Conservation (phyloP, 2,329 filamentous ascomycete species). For the Herpotrichia juniperi region DNA sequence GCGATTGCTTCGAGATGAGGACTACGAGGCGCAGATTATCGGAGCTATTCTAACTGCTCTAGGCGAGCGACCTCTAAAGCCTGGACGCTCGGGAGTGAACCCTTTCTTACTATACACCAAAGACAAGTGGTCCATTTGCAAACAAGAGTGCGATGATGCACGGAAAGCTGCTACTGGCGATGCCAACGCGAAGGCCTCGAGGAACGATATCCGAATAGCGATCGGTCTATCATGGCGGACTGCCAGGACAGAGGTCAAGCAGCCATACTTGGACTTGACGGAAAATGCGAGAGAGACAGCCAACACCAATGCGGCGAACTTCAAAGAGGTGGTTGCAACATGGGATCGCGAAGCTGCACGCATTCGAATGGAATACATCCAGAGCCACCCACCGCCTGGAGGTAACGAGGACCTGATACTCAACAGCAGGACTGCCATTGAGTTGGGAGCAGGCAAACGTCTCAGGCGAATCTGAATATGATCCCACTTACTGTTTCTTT, state of each 20-base stretch:
- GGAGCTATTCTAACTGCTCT: constrained; percentile 65
- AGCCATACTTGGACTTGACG: constrained; percentile 79
- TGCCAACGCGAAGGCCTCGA: constrained; percentile 68
- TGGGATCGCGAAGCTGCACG: constrained; percentile 74
- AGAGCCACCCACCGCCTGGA: constrained; percentile 38
- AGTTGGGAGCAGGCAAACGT: constrained; percentile 43
- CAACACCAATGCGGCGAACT: constrained; percentile 62
- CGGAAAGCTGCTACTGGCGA: constrained; percentile 69
- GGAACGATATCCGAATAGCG: constrained; percentile 80
- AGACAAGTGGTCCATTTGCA: constrained; percentile 67
- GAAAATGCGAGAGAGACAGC: constrained; percentile 72
- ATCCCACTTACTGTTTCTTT: background rate
- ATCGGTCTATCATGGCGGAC: constrained; percentile 92
- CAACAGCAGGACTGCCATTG: constrained; percentile 46
- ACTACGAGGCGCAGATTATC: constrained; percentile 64
- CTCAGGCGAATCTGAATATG: constrained; percentile 31
- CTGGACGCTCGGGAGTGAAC: constrained; percentile 76
- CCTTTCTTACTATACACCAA: constrained; percentile 92
- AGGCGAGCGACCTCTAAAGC: constrained; percentile 76
- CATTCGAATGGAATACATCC: constrained; percentile 52
- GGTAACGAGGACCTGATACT: constrained; percentile 36
- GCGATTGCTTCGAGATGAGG: constrained; percentile 41
- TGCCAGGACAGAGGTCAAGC: constrained; percentile 70
- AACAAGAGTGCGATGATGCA: constrained; percentile 71
- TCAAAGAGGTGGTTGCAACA: constrained; percentile 64